Evolutionary conservation across 2,329 filamentous ascomycete species (phyloP).

Genomic region (Alternaria novae-zelandiae): DNA sequence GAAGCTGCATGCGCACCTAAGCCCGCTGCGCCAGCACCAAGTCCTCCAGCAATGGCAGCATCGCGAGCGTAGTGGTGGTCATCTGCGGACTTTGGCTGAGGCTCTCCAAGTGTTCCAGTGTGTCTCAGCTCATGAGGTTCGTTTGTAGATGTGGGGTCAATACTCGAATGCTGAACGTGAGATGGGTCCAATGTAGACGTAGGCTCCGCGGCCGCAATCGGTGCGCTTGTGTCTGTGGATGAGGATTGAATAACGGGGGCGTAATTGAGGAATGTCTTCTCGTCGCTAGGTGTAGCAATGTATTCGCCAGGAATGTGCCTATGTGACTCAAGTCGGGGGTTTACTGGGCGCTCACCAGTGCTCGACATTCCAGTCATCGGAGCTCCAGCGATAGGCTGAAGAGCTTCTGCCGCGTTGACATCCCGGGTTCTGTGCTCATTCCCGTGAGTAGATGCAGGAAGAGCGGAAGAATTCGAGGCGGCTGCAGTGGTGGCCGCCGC

Average conservation of each 20-base stretch:
- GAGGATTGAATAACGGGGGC: constrained; percentile 10
- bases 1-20: constrained; percentile 24
- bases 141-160: not conserved
- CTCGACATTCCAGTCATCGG: not conserved
- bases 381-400: not conserved
- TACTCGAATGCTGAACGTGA: not conserved
- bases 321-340: constrained; percentile 42
- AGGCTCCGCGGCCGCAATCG: not conserved
- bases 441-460: constrained; percentile 6
- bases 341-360: constrained; percentile 21
- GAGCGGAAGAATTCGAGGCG: constrained; percentile 8
- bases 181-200: not conserved
- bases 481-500: constrained; percentile 22
- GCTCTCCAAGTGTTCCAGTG: constrained; percentile 30
- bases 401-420: constrained; percentile 20
- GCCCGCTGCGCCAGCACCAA: constrained; percentile 32
- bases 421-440: constrained; percentile 26
- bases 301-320: constrained; percentile 45
- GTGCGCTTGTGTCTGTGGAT: not conserved
- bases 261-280: constrained; percentile 33
- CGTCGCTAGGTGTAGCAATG: constrained; percentile 37
- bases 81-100: constrained; percentile 19
- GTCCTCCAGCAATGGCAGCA: constrained; percentile 35
- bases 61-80: constrained; percentile 36
- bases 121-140: constrained; percentile 30